Evolutionary conservation across 257 asterid genomes (phyloP).

Genomic region (Mentha longifolia): DNA sequence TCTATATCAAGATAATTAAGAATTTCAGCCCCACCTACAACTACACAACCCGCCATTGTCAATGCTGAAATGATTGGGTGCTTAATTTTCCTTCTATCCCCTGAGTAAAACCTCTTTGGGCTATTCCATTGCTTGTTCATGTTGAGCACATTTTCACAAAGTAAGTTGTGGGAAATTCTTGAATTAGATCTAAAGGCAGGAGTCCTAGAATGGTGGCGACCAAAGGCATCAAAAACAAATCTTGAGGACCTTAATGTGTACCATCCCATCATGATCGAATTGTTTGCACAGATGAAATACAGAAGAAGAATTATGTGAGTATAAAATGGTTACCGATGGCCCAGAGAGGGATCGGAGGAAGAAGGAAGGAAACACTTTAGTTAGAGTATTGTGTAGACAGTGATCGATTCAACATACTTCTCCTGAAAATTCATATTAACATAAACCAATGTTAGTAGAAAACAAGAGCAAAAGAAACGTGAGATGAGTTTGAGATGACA

Average conservation of each 20-base stretch:
- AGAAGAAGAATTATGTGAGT: no score
- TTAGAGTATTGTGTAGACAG: no score
- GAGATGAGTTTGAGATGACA: no score
- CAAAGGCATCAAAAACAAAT: conserved; percentile 44
- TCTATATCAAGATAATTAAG: conserved; percentile 69
- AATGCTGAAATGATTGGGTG: conserved; percentile 54
- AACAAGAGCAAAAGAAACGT: no score
- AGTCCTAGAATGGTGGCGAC: conserved; percentile 41
- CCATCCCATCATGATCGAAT: conserved; percentile 59
- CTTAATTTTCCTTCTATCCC: conserved; percentile 67
- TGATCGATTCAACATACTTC: no score
- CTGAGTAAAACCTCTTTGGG: conserved; percentile 78
- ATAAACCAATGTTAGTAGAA: no score
- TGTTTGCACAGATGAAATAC: no score
- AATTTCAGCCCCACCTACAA: conserved; percentile 65
- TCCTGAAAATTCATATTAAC: no score
- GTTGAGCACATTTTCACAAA: conserved; percentile 36
- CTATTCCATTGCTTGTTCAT: conserved; percentile 29
- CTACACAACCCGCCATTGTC: background rate
- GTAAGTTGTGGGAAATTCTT: conserved; percentile 31
- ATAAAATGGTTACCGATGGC: no score
- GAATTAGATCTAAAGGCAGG: conserved; percentile 21
- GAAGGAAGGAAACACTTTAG: no score
- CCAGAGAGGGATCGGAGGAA: no score
- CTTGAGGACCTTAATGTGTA: conserved; percentile 53